Conservation (phyloP, 164 flowering plant genomes). For the Liquidambar formosana region DNA sequence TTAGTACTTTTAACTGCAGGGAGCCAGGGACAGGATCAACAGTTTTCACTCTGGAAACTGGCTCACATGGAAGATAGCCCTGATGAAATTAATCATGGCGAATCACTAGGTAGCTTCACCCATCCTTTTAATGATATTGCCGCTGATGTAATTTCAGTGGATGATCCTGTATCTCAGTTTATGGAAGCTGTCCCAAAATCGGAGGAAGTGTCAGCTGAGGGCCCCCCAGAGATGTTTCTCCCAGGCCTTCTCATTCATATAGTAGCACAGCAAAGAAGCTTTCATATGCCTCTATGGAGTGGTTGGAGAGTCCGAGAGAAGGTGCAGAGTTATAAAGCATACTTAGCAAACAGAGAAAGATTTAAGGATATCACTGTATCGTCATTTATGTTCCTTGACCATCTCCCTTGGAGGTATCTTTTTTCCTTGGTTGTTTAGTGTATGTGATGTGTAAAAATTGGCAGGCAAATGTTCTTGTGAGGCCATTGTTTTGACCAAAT, state of each 20-base stretch:
- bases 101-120: conserved; percentile 10
- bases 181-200: conserved; percentile 43
- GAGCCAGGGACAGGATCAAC: conserved; percentile 26
- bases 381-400: conserved; percentile 84
- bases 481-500: neutral
- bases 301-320: conserved; percentile 37
- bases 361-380: conserved; percentile 73
- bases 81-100: conserved; percentile 16
- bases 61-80: conserved; percentile 2
- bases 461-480: neutral
- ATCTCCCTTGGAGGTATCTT: conserved; percentile 85
- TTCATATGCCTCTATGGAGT: conserved; percentile 34
- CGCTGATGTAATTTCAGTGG: conserved; percentile 16
- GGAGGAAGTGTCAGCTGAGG: conserved; percentile 25
- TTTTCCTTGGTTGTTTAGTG: neutral
- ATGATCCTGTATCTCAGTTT: conserved; percentile 51
- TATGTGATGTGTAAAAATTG: neutral
- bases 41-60: conserved; percentile 15
- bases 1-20: conserved; percentile 35
- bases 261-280: conserved; percentile 40
- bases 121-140: conserved; percentile 28
- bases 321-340: conserved; percentile 45
- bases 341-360: conserved; percentile 54
- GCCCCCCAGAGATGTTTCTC: conserved; percentile 59
- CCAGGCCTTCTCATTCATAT: conserved; percentile 78